Evolutionary conservation across 148 eudicot genomes (phyloP).

Genomic region (Fagopyrum tataricum): DNA sequence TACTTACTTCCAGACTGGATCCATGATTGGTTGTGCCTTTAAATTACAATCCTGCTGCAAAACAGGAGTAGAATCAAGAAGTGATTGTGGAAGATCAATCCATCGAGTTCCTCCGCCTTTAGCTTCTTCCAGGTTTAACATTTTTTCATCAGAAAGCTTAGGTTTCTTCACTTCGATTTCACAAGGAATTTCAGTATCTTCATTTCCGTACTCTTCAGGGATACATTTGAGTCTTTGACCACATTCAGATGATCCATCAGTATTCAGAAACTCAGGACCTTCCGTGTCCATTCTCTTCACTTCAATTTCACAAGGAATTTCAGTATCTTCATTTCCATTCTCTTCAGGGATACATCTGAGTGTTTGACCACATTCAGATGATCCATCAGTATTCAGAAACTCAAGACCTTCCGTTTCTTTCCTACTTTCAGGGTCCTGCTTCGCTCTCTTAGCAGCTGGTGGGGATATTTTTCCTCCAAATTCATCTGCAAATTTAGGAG

Average conservation of each 20-base stretch:
- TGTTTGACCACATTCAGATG: background rate
- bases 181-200: background rate
- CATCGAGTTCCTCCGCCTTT: conserved; percentile 10
- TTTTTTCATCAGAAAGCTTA: background rate
- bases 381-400: background rate
- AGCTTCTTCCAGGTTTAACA: background rate
- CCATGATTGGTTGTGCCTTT: conserved; percentile 31
- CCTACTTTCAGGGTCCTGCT: background rate
- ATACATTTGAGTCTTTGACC: background rate
- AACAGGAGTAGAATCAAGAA: background rate
- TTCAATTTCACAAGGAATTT: background rate
- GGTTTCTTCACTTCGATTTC: background rate
- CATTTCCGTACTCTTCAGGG: background rate
- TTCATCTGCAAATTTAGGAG: background rate
- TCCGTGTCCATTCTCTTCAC: too few relatives aligned
- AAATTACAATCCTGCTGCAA: conserved; percentile 6
- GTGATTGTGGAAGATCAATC: conserved; percentile 3
- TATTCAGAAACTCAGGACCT: background rate
- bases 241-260: background rate
- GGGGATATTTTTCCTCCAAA: background rate
- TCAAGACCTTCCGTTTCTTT: background rate
- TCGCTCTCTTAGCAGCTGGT: conserved; percentile 2
- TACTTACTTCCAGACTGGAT: conserved; percentile 51
- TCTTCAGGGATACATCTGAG: background rate
- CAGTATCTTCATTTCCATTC: background rate